Conservation (phyloP, 2,329 filamentous ascomycete species). For the Cladosporium sp. region DNA sequence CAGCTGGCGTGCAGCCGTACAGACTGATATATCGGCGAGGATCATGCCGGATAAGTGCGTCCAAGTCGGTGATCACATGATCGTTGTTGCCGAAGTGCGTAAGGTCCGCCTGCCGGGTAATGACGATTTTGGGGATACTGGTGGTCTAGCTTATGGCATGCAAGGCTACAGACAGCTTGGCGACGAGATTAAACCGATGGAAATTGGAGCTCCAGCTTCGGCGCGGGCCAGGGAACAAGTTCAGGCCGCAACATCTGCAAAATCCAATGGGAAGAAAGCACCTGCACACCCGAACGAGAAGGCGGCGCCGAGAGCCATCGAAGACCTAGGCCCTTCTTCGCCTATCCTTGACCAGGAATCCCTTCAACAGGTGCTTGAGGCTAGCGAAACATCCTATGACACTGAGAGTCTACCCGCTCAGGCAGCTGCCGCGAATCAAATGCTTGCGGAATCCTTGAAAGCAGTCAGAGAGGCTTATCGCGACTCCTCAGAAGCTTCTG, state of each 20-base stretch:
- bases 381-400: slow-evolving; percentile 3
- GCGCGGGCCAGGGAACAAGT: neutral
- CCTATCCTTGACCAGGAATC: slow-evolving; percentile 2
- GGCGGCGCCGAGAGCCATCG: neutral
- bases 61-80: slow-evolving; percentile 43
- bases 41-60: slow-evolving; percentile 35
- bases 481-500: neutral
- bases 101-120: too few relatives aligned
- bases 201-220: neutral
- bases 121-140: neutral
- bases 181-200: slow-evolving; percentile 10
- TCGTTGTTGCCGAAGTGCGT: slow-evolving; percentile 42
- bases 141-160: slow-evolving; percentile 21
- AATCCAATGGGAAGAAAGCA: neutral
- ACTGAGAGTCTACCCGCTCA: slow-evolving; percentile 8
- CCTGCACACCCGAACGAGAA: neutral
- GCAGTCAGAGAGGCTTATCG: neutral
- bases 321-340: neutral
- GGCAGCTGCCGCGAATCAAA: slow-evolving; percentile 2
- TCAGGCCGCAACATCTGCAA: neutral
- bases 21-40: slow-evolving; percentile 33
- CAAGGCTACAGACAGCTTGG: slow-evolving; percentile 18
- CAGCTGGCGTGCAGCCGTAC: slow-evolving; percentile 15
- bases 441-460: neutral
- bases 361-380: neutral